Evolutionary conservation across 108 stramenopile species (phyloP).

Genomic region (Phaeodactylum tricornutum): DNA sequence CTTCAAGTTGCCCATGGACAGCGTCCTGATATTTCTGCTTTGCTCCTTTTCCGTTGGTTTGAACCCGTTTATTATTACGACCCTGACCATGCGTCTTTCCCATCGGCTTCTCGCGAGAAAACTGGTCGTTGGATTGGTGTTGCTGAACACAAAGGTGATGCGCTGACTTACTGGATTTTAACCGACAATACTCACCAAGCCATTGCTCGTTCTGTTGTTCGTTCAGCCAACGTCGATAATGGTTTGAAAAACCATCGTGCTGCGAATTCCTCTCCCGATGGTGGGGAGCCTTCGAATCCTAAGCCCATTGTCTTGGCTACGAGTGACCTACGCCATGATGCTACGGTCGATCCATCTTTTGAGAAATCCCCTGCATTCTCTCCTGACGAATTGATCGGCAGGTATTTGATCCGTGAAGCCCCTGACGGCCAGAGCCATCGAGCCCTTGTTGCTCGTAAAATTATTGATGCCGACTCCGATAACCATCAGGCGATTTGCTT

Average conservation of each 20-base stretch:
- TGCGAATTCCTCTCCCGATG: too few species aligned
- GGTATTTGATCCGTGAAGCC: background rate
- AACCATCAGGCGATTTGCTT: background rate
- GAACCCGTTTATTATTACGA: slow-evolving; percentile 6
- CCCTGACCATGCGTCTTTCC: too few species aligned
- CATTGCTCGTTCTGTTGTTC: slow-evolving; percentile 11
- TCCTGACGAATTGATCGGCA: too few species aligned
- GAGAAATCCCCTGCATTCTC: too few species aligned
- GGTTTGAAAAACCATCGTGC: too few species aligned
- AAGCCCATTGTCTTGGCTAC: too few species aligned
- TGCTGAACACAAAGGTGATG: slow-evolving; percentile 20
- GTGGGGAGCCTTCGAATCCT: too few species aligned
- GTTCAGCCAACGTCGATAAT: too few species aligned
- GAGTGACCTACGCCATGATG: too few species aligned
- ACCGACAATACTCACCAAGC: background rate
- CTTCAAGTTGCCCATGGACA: slow-evolving; percentile 2
- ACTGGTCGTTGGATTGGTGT: slow-evolving; percentile 15
- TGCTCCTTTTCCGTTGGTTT: slow-evolving; percentile 1
- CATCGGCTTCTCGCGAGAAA: background rate
- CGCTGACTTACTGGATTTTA: slow-evolving; percentile 14
- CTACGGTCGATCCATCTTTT: too few species aligned
- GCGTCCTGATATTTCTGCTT: slow-evolving; percentile 1
- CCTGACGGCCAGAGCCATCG: slow-evolving; percentile 2
- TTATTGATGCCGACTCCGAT: background rate
- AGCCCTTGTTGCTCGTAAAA: background rate